Evolutionary conservation across 352 stramenopile genomes (phyloP).

Genomic region (Lagenidium sp.): DNA sequence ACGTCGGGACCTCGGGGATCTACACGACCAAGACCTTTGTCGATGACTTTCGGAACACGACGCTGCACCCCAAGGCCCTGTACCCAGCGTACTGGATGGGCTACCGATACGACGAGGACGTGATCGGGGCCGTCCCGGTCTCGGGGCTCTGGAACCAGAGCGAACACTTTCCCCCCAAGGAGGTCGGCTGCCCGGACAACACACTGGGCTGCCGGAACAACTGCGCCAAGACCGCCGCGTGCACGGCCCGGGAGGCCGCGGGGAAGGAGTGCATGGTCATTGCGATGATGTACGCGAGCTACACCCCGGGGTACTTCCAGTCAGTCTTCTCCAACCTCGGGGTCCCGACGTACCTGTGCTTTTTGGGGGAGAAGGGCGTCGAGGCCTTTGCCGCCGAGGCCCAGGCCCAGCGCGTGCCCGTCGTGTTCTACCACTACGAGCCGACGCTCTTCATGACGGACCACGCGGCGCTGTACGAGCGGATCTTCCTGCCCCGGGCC

Average conservation of each 20-base stretch:
- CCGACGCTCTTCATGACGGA: not conserved
- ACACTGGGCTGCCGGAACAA: not conserved
- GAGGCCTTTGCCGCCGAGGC: not conserved
- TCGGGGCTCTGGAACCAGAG: not conserved
- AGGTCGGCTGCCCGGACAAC: not conserved
- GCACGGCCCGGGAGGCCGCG: not conserved
- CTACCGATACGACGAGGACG: not conserved
- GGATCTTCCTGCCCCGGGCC: not conserved
- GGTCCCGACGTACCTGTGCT: not conserved
- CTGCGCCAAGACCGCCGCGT: not conserved
- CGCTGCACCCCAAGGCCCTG: not conserved
- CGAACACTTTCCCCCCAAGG: not conserved
- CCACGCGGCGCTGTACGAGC: not conserved
- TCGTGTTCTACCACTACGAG: not conserved
- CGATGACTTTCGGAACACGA: not conserved
- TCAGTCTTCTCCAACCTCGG: not conserved
- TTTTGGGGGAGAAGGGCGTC: not conserved
- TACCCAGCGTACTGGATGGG: not conserved
- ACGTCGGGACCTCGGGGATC: not conserved
- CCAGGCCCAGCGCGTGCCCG: not conserved
- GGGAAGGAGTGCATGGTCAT: not conserved
- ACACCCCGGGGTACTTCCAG: not conserved
- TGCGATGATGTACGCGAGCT: not conserved
- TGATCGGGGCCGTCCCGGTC: not conserved
- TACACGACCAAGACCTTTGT: not conserved